Percentiles rank a stretch among this genome's conserved stretches.
phyloP scores from a whole-genome alignment of 2,329 filamentous ascomycete species.

The Verruconis gallopava region DNA sequence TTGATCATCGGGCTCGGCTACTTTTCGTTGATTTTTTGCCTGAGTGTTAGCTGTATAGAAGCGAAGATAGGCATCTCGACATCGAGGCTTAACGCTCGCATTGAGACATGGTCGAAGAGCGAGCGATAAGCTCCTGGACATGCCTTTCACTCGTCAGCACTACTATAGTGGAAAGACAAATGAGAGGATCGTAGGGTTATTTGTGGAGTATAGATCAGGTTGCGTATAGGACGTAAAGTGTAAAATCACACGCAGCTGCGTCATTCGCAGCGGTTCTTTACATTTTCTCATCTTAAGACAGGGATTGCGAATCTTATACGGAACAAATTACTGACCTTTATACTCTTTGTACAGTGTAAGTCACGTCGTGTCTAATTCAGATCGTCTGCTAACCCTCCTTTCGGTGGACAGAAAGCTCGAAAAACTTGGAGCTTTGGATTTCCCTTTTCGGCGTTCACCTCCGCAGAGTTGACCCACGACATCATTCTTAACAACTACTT shows the following conservation, averaged over 20 bases:
- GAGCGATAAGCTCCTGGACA: conserved; percentile 1
- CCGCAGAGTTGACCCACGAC: no score
- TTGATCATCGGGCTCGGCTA: not conserved
- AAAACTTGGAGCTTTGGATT: not conserved
- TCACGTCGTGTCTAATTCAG: no score
- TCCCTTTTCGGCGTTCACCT: not conserved
- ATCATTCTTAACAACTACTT: no score
- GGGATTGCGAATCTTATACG: no score
- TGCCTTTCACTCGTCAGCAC: not conserved
- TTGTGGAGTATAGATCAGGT: conserved; percentile 3
- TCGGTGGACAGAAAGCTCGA: conserved; percentile 1
- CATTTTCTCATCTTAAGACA: conserved; percentile 8
- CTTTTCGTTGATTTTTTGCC: not conserved
- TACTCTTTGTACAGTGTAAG: no score
- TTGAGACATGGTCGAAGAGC: conserved; percentile 7
- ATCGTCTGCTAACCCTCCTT: no score
- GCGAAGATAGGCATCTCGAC: conserved; percentile 3
- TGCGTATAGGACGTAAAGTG: conserved; percentile 5
- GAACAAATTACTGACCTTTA: not conserved
- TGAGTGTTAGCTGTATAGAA: conserved; percentile 1
- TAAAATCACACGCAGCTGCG: conserved; percentile 11
- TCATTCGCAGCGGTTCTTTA: conserved; percentile 12
- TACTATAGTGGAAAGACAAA: not conserved
- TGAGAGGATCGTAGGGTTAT: not conserved
- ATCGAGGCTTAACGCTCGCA: not conserved